Base-by-base conservation (phyloP, 805 yeast species). In the Candida orba region DNA sequence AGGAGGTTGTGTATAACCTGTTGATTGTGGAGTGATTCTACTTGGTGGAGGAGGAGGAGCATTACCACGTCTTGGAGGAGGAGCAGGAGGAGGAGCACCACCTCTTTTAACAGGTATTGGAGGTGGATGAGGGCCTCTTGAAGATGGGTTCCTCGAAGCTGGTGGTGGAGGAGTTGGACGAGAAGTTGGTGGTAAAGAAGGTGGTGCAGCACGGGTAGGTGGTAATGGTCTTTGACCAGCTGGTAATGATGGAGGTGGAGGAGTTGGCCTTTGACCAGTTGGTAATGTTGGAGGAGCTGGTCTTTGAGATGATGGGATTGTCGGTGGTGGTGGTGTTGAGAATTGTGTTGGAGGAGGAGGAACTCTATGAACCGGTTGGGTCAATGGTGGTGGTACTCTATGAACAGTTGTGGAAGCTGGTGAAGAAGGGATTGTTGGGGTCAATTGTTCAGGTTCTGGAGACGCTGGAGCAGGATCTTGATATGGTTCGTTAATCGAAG, bases 21-120 rank as follows among this genome's bases (percentile, higher is more conserved):
- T 32, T 24, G 34, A 40, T 27, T 34, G 42, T 23, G 39, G 41
- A n/a, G 53, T 54, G 6, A 47, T 32, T 41, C 45, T 39, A 34
- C 46, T 32, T 35, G 56, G 57, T 23, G 58, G 57, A 14, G 56
- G 53, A 31, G 52, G 55, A 7, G 49, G 45, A 31, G 47, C 43
- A 25, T 45, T 52, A 8, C 48, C 46, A 20, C 51, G 43, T 46
- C 53, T 47, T 33, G 58, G 46, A 18, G 58, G 58, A 12, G 58
- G 59, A 18, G 54, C 54, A n/a, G 58, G 55, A 8, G 59, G 59
- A 15, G 47, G 43, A 18, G 40, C 37, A 27, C 42, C 41, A 17
- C 42, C 44, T 24, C 66, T 58, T 17, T 65, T 64, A 8, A 64
- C 65, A 17, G 35, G 35, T 15, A 65, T 60, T 8, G 60, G 44